These are phyloP conservation scores for Botrytis elliptica DNA, from an alignment of 2,329 filamentous ascomycete species.

Conservation along the genomic window DNA sequence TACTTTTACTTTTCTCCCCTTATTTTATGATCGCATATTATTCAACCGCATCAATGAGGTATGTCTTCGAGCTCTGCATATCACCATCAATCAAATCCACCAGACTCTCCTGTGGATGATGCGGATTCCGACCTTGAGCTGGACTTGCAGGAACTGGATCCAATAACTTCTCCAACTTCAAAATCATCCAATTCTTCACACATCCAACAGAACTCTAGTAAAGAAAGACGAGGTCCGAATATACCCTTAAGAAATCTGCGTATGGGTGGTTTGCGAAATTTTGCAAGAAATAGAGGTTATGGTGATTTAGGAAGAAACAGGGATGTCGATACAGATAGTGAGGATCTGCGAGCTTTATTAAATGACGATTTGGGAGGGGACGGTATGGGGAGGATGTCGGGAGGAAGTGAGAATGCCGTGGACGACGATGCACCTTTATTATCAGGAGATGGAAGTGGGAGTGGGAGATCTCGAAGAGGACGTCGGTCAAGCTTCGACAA, in stretches of 20 bases:
- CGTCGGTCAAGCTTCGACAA: conserved; percentile 43
- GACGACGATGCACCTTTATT: conserved; percentile 77
- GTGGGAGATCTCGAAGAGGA: conserved; percentile 24
- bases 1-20: neutral
- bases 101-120: conserved; percentile 64
- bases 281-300: conserved; percentile 51
- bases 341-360: conserved; percentile 67
- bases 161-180: conserved; percentile 41
- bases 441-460: conserved; percentile 36
- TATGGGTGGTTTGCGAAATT: conserved; percentile 61
- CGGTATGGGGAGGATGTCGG: conserved; percentile 54
- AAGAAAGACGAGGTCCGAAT: conserved; percentile 38
- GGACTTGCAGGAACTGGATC: conserved; percentile 78
- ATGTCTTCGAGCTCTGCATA: conserved; percentile 40
- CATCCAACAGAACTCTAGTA: conserved; percentile 34
- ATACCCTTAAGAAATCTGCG: conserved; percentile 73
- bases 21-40: conserved; percentile 1
- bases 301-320: conserved; percentile 58
- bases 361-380: conserved; percentile 56
- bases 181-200: conserved; percentile 29
- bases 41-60: conserved; percentile 40
- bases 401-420: conserved; percentile 53
- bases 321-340: conserved; percentile 52
- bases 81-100: conserved; percentile 42
- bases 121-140: conserved; percentile 76